Conservation (phyloP, 371 early-diverging fungal species). For the Lichtheimia ornata region DNA sequence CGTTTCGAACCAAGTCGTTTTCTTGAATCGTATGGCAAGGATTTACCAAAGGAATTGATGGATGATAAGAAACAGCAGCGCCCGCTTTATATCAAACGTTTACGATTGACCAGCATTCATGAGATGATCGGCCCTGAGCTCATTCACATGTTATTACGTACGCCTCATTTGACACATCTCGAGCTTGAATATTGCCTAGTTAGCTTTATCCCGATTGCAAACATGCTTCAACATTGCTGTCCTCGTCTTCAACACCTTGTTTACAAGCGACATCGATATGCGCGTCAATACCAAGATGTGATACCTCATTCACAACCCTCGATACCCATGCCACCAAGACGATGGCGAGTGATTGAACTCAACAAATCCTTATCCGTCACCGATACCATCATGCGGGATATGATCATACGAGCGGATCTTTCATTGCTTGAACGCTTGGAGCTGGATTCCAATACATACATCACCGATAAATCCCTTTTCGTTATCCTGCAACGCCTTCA, state of each 20-base stretch:
- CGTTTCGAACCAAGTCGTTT: not conserved
- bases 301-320: not conserved
- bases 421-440: constrained; percentile 5
- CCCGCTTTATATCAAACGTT: constrained; percentile 1
- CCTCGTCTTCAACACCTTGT: constrained; percentile 2
- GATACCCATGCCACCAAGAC: not conserved
- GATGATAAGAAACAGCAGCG: not conserved
- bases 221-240: constrained; percentile 17
- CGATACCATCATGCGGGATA: not conserved
- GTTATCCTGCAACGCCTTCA: not conserved
- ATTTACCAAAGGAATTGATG: constrained; percentile 8
- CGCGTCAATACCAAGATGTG: not conserved
- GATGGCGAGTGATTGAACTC: constrained; percentile 4
- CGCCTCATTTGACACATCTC: constrained; percentile 15
- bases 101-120: constrained; percentile 23
- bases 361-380: not conserved
- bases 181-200: constrained; percentile 20
- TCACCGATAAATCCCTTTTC: constrained; percentile 12
- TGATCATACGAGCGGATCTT: constrained; percentile 1
- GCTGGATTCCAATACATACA: constrained; percentile 1
- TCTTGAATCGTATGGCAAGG: constrained; percentile 14
- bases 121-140: constrained; percentile 20
- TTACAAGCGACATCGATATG: constrained; percentile 6
- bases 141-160: constrained; percentile 16
- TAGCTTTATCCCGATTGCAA: constrained; percentile 21